Evolutionary conservation across 2,329 filamentous ascomycete species (phyloP).

Genomic region (Cladophialophora bantiana): DNA sequence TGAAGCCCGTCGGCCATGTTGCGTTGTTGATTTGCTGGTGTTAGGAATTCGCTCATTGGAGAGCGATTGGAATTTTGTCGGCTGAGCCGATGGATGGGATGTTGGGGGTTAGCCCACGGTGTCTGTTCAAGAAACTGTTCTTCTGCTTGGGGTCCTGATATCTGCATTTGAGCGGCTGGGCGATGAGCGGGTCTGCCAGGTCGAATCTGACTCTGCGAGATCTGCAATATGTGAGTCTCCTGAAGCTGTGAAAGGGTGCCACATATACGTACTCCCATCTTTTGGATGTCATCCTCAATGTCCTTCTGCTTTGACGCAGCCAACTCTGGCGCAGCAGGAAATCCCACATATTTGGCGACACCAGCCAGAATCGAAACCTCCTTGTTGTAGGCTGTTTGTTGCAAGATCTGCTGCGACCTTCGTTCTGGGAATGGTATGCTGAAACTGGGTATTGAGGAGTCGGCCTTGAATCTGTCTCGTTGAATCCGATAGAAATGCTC

Average conservation of each 20-base stretch:
- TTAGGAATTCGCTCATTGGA: constrained; percentile 46
- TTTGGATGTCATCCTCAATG: constrained; percentile 83
- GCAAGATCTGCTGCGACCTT: constrained; percentile 76
- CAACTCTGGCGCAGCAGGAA: constrained; percentile 91
- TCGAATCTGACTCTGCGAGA: constrained; percentile 31
- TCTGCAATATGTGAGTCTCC: constrained; percentile 29
- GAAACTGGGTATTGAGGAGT: constrained; percentile 81
- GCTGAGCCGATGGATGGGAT: constrained; percentile 67
- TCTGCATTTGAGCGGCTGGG: constrained; percentile 44
- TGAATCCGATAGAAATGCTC: constrained; percentile 94
- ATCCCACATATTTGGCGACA: constrained; percentile 92
- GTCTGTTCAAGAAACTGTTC: constrained; percentile 90
- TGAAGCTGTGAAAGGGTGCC: background rate
- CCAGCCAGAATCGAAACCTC: constrained; percentile 92
- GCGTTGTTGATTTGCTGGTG: constrained; percentile 54
- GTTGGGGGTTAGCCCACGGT: constrained; percentile 90
- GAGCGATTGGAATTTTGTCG: constrained; percentile 47
- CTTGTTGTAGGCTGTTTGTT: constrained; percentile 90
- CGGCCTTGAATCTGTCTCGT: constrained; percentile 79
- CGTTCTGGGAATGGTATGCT: constrained; percentile 80
- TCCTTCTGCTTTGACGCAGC: constrained; percentile 73
- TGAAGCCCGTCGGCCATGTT: constrained; percentile 50
- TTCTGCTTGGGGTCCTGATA: constrained; percentile 58
- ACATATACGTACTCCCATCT: constrained; percentile 77
- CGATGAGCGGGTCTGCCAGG: constrained; percentile 28